Conservation (phyloP, 164 flowering plant genomes). For the Litsea cubeba region DNA sequence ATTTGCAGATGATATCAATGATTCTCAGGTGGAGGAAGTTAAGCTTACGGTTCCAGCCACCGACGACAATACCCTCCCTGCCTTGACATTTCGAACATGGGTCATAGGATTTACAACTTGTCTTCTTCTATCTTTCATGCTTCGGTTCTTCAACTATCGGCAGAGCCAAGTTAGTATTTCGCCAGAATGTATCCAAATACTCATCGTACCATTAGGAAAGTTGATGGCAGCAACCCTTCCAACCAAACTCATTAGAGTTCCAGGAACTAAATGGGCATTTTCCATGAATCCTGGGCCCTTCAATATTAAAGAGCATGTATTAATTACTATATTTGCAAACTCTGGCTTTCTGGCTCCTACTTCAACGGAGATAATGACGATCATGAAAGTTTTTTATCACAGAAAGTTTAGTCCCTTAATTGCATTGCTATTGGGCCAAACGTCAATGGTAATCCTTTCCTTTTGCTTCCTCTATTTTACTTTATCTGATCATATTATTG, state of each 20-base stretch:
- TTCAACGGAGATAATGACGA: background rate
- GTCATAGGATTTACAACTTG: too few relatives aligned
- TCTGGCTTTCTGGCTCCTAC: background rate
- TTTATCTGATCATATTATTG: too few relatives aligned
- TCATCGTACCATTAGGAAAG: background rate
- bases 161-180: too few relatives aligned
- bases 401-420: background rate
- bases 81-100: too few relatives aligned
- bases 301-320: conserved; percentile 4
- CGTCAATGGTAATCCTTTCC: background rate
- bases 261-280: conserved; percentile 7
- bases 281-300: conserved; percentile 10
- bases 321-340: conserved; percentile 1
- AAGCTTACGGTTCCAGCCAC: too few relatives aligned
- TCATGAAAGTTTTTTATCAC: background rate
- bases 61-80: too few relatives aligned
- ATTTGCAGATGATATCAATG: too few relatives aligned
- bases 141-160: too few relatives aligned
- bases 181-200: too few relatives aligned
- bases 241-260: background rate
- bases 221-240: conserved; percentile 10
- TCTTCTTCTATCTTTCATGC: too few relatives aligned
- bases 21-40: too few relatives aligned
- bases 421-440: background rate
- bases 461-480: too few relatives aligned